These are phyloP conservation scores for Casuarina equisetifolia DNA, from an alignment of 306 rosid genomes.

Conservation along the genomic window DNA sequence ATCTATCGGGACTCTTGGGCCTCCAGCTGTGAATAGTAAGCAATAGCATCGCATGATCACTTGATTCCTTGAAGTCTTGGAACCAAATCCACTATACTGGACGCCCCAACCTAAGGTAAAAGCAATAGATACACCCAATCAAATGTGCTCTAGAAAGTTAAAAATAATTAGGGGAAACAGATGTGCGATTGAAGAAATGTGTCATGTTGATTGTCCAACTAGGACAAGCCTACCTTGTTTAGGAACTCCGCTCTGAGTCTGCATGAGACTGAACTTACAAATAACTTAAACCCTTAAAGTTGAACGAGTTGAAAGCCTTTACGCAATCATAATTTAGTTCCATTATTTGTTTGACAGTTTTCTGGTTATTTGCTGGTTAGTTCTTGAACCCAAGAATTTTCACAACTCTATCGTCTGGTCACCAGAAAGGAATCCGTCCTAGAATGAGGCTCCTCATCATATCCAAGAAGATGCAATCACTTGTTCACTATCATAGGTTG, in stretches of 20 bases:
- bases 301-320: slow-evolving; percentile 21
- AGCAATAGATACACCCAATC: slow-evolving; percentile 78
- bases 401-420: slow-evolving; percentile 11
- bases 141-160: slow-evolving; percentile 50
- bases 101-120: slow-evolving; percentile 85
- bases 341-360: not conserved
- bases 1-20: slow-evolving; percentile 60
- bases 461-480: slow-evolving; percentile 3
- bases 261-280: slow-evolving; percentile 55
- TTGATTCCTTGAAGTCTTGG: slow-evolving; percentile 67
- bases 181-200: slow-evolving; percentile 33
- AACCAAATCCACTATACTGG: slow-evolving; percentile 78
- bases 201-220: slow-evolving; percentile 42
- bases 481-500: slow-evolving; percentile 3
- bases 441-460: slow-evolving; percentile 17
- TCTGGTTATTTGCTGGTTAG: slow-evolving; percentile 3
- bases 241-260: slow-evolving; percentile 38
- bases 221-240: slow-evolving; percentile 74
- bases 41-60: slow-evolving; percentile 55
- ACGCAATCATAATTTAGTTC: slow-evolving; percentile 15
- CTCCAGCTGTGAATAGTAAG: slow-evolving; percentile 56
- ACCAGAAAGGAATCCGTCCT: slow-evolving; percentile 23
- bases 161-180: slow-evolving; percentile 23
- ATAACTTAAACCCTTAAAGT: slow-evolving; percentile 24
- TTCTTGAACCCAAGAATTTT: not conserved